phyloP scores from a whole-genome alignment of 2,329 filamentous ascomycete species.

The Fusarium incarnatum region DNA sequence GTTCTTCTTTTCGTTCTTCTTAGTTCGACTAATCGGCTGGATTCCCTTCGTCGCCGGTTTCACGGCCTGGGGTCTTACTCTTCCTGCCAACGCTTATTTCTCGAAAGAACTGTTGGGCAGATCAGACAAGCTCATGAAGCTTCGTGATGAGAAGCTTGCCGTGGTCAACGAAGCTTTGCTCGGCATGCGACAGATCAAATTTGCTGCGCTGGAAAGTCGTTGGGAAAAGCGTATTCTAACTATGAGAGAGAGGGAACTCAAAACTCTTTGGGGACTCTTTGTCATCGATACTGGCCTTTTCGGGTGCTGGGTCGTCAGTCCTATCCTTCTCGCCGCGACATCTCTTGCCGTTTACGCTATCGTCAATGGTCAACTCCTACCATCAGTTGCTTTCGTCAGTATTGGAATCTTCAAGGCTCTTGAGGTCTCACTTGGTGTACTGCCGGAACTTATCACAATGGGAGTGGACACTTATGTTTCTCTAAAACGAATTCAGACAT shows the following conservation, averaged over 20 bases:
- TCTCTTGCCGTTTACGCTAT: constrained; percentile 76
- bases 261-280: constrained; percentile 74
- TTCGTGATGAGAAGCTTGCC: constrained; percentile 79
- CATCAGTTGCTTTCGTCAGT: constrained; percentile 83
- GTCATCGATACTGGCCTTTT: constrained; percentile 71
- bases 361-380: constrained; percentile 70
- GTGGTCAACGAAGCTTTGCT: constrained; percentile 81
- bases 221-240: constrained; percentile 77
- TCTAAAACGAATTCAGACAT: constrained; percentile 76
- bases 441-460: constrained; percentile 79
- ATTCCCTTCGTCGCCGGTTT: constrained; percentile 74
- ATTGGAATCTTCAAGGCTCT: constrained; percentile 80
- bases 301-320: constrained; percentile 78
- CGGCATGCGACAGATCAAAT: constrained; percentile 87
- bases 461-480: constrained; percentile 80
- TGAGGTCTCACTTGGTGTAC: constrained; percentile 75
- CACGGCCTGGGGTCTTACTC: constrained; percentile 70
- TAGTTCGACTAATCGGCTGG: constrained; percentile 79
- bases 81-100: constrained; percentile 75
- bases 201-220: constrained; percentile 78
- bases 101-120: constrained; percentile 72
- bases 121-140: constrained; percentile 79
- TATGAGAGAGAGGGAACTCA: constrained; percentile 74
- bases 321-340: constrained; percentile 77
- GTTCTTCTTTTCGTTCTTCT: constrained; percentile 72